Evolutionary conservation across 2,329 filamentous ascomycete species (phyloP), one percentile per base, ranked within the genome.

Genomic region (Fusarium chaquense): DNA sequence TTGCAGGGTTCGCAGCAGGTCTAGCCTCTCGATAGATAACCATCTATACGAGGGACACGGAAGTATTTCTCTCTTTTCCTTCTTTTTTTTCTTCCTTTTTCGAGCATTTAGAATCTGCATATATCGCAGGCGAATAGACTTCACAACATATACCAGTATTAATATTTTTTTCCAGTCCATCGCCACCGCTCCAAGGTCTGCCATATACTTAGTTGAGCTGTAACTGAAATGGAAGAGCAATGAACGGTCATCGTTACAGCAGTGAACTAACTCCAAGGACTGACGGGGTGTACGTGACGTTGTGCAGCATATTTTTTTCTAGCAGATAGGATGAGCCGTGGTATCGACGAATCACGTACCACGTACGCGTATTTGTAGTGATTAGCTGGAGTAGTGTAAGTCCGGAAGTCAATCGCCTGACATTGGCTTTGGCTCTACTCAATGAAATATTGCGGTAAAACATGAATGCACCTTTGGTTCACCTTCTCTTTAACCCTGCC

Each of bases 401-500:
- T 46, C 49, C 43, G 50, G 53, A 32, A 52, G 32, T 62, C 50
- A 73, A 73, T 74, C 65, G 70, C 70, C 70, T 74, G 72, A 70
- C 56, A 11, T 32, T 59, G 28, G 28, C 18, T 32, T 63, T 18
- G 33, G 28, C 24, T 52, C 18, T 51, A 30, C 33, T 58, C 35
- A 20, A 41, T 35, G 51, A 41, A 64, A 58, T 38, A 41, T 35
- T 45, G 28, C 53, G 22, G 58, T 58, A 56, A 59, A 64, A 63
- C 64, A 58, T 53, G 59, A 56, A 69, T 65, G 44, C 62, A 45
- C 59, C 54, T 59, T 61, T 65, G 44, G 41, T 70, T 50, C 57
- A 30, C 20, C 38, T 18, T 62, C 56, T 63, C 54, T 54, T 52
- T 52, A 57, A 63, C 58, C 58, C 58, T 49, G 40, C 56, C 43